Evolutionary conservation across 106 monocot genomes (phyloP).

Genomic region (Alisma plantagoaquatica): DNA sequence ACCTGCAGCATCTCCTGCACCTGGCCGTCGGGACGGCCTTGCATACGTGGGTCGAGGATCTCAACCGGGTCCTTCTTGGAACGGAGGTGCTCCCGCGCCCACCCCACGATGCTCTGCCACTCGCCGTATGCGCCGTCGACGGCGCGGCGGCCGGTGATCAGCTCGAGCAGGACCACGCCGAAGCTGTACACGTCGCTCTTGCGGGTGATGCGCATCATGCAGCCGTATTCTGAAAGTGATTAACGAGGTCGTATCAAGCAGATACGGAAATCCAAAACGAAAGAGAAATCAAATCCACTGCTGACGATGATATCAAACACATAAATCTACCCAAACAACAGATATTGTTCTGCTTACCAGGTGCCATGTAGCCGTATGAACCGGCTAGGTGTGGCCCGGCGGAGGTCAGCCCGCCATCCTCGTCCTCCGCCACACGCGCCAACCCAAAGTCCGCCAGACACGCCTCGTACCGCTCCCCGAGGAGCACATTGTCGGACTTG

Average conservation of each 20-base stretch:
- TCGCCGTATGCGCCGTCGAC: slow-evolving; percentile 32
- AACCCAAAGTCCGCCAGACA: slow-evolving; percentile 85
- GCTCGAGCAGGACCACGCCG: slow-evolving; percentile 70
- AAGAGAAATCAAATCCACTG: not conserved
- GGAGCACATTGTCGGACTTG: slow-evolving; percentile 70
- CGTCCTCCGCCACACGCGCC: slow-evolving; percentile 19
- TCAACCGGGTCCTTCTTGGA: slow-evolving; percentile 44
- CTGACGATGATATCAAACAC: not conserved
- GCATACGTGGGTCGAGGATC: slow-evolving; percentile 44
- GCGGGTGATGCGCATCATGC: slow-evolving; percentile 59
- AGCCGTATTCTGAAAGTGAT: slow-evolving; percentile 49
- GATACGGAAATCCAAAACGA: too few species aligned
- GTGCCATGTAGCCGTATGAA: slow-evolving; percentile 93
- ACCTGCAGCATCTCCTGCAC: slow-evolving; percentile 83
- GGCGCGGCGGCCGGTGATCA: slow-evolving; percentile 49
- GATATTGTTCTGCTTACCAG: slow-evolving; percentile 29
- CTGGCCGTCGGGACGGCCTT: slow-evolving; percentile 40
- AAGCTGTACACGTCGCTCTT: slow-evolving; percentile 94
- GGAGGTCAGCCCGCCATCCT: not conserved
- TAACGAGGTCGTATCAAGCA: too few species aligned
- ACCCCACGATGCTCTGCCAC: slow-evolving; percentile 42
- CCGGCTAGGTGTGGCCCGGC: slow-evolving; percentile 36
- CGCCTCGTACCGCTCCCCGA: slow-evolving; percentile 72
- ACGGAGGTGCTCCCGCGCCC: slow-evolving; percentile 62
- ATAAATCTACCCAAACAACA: not conserved